Conservation (phyloP, 2,329 filamentous ascomycete species). For the Colletotrichum neosansevieriae region DNA sequence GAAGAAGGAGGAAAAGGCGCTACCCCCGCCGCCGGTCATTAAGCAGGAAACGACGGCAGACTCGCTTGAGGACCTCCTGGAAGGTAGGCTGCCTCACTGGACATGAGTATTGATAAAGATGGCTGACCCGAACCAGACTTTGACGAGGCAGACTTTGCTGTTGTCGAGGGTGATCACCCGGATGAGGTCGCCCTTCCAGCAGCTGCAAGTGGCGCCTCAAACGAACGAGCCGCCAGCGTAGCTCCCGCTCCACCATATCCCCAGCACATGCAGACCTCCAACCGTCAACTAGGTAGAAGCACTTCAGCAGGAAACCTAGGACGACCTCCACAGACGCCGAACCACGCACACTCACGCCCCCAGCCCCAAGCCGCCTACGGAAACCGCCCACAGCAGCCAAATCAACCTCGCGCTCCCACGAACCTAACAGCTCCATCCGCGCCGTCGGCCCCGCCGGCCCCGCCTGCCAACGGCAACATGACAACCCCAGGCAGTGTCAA, state of each 20-base stretch:
- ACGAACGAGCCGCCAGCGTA: conserved; percentile 43
- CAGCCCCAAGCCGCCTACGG: conserved; percentile 42
- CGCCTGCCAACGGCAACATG: conserved; percentile 23
- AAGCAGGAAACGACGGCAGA: conserved; percentile 53
- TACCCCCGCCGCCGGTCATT: conserved; percentile 39
- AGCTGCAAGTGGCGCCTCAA: conserved; percentile 47
- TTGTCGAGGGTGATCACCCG: conserved; percentile 76
- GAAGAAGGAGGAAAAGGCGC: conserved; percentile 58
- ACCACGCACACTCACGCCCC: conserved; percentile 47
- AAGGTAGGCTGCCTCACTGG: conserved; percentile 52
- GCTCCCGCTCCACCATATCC: conserved; percentile 42
- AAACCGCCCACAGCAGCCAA: conserved; percentile 40
- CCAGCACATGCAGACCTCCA: conserved; percentile 54
- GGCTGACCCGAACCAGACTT: conserved; percentile 62
- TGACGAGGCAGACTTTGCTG: conserved; percentile 81
- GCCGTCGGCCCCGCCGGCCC: conserved; percentile 26
- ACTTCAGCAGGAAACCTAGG: conserved; percentile 46
- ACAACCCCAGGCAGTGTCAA: conserved; percentile 43
- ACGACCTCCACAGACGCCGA: conserved; percentile 52
- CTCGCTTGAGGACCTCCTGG: conserved; percentile 65
- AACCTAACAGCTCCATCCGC: conserved; percentile 37
- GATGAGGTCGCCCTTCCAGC: conserved; percentile 77
- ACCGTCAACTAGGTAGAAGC: conserved; percentile 48
- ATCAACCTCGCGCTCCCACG: conserved; percentile 42
- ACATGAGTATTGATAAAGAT: neutral